A percentile compares a stretch with the other conserved stretches of the same genome.
Evolutionary conservation across 2,329 filamentous ascomycete genomes (phyloP).

Genomic region (Atkinsonella hypoxylon): DNA sequence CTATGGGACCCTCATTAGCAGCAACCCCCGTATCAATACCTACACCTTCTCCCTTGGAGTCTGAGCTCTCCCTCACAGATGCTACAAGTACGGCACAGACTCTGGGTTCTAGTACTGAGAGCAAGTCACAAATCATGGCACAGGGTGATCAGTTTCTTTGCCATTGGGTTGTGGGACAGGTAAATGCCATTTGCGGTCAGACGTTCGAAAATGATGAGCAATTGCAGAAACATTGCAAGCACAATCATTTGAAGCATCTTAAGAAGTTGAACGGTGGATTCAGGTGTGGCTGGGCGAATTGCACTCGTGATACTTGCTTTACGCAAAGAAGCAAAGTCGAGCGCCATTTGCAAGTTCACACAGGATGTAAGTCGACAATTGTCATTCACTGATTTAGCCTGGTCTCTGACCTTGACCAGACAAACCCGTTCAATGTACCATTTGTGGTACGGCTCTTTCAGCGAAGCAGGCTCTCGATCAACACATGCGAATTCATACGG

Average conservation of each 20-base stretch:
- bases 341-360: slow-evolving; percentile 53
- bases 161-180: slow-evolving; percentile 19
- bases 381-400: no score
- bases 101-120: neutral
- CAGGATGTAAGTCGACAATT: slow-evolving; percentile 38
- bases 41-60: slow-evolving; percentile 14
- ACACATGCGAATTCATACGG: slow-evolving; percentile 55
- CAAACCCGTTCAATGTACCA: slow-evolving; percentile 45
- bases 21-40: slow-evolving; percentile 9
- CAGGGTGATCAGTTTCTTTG: slow-evolving; percentile 19
- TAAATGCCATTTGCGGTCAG: slow-evolving; percentile 17
- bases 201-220: slow-evolving; percentile 32
- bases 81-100: neutral
- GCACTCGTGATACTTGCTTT: slow-evolving; percentile 41
- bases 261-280: slow-evolving; percentile 34
- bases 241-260: slow-evolving; percentile 34
- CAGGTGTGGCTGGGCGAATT: slow-evolving; percentile 44
- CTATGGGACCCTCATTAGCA: slow-evolving; percentile 13
- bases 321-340: slow-evolving; percentile 51
- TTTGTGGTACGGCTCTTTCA: slow-evolving; percentile 47
- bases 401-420: slow-evolving; percentile 23
- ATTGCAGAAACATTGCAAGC: slow-evolving; percentile 43
- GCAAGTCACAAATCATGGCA: slow-evolving; percentile 10
- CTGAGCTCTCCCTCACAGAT: slow-evolving; percentile 9
- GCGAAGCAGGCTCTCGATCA: slow-evolving; percentile 57